phyloP scores from a whole-genome alignment of 2,329 filamentous ascomycete species.

The Colletotrichum incanum region DNA sequence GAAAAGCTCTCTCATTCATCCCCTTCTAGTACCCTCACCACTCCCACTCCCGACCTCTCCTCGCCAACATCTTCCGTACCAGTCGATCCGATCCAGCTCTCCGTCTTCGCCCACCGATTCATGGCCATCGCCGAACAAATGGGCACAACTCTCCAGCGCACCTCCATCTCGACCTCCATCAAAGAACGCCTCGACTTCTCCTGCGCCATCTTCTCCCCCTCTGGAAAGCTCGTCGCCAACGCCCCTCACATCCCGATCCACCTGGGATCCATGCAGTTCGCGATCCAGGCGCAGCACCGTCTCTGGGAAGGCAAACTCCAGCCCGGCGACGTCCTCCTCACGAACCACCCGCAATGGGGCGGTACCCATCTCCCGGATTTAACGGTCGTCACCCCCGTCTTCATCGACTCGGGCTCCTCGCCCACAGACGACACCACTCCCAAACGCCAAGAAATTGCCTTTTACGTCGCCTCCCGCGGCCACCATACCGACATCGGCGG shows the following conservation, averaged over 20 bases:
- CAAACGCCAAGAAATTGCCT: slow-evolving; percentile 48
- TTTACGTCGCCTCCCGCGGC: slow-evolving; percentile 58
- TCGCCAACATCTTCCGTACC: neutral
- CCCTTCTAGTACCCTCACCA: neutral
- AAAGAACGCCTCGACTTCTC: slow-evolving; percentile 61
- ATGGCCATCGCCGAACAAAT: slow-evolving; percentile 74
- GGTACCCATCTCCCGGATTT: slow-evolving; percentile 60
- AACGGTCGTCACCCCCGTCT: slow-evolving; percentile 59
- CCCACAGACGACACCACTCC: slow-evolving; percentile 9
- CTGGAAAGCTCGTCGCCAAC: slow-evolving; percentile 59
- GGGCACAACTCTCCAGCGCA: slow-evolving; percentile 70
- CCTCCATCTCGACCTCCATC: slow-evolving; percentile 66
- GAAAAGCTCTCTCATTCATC: slow-evolving; percentile 42
- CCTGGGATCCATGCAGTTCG: slow-evolving; percentile 60
- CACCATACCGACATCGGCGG: slow-evolving; percentile 59
- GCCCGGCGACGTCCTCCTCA: slow-evolving; percentile 57
- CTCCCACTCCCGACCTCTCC: neutral
- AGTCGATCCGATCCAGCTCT: slow-evolving; percentile 67
- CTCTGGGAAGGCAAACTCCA: slow-evolving; percentile 52
- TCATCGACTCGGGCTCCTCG: slow-evolving; percentile 42
- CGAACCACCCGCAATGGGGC: slow-evolving; percentile 57
- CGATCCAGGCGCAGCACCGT: slow-evolving; percentile 56
- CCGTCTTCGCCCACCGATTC: slow-evolving; percentile 70
- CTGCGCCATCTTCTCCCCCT: slow-evolving; percentile 59
- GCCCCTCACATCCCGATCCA: slow-evolving; percentile 60